These are phyloP conservation scores for Leishmania guyanensis DNA, from an alignment of 208 protist genomes.

Conservation along the genomic window DNA sequence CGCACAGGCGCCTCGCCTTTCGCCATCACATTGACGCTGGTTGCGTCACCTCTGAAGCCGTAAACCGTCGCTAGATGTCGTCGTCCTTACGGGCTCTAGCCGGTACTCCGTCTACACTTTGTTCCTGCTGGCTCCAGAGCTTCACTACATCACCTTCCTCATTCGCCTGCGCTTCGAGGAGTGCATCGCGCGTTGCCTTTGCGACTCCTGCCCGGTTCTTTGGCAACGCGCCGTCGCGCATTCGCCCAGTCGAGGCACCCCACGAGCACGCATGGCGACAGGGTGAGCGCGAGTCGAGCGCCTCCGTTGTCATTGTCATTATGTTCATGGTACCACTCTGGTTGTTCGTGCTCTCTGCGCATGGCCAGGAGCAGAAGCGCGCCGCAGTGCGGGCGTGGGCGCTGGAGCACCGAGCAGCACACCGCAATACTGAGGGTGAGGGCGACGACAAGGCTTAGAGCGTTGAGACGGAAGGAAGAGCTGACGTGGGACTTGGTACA, in stretches of 20 bases:
- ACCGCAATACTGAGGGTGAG: not conserved
- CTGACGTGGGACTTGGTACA: not conserved
- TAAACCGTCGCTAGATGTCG: not conserved
- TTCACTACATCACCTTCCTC: not conserved
- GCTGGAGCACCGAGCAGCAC: constrained; percentile 23
- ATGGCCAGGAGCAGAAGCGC: constrained; percentile 37
- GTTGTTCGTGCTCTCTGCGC: constrained; percentile 47
- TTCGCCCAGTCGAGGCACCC: constrained; percentile 54
- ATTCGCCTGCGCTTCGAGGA: not conserved
- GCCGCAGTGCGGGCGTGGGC: constrained; percentile 40
- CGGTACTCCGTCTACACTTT: not conserved
- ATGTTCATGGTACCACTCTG: constrained; percentile 62
- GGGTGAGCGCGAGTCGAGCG: constrained; percentile 58
- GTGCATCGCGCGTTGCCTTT: not conserved
- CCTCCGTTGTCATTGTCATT: constrained; percentile 43
- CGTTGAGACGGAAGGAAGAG: not conserved
- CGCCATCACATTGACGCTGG: not conserved
- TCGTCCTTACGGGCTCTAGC: not conserved
- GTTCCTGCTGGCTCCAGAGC: not conserved
- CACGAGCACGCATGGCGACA: constrained; percentile 40
- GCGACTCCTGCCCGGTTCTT: constrained; percentile 17
- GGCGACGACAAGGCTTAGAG: not conserved
- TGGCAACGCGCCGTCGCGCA: constrained; percentile 57
- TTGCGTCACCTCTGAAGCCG: not conserved
- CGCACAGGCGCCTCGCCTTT: not conserved